Evolutionary conservation across 1,139 yeast species (phyloP).

Genomic region (Suzukiozyma palmioleophila): DNA sequence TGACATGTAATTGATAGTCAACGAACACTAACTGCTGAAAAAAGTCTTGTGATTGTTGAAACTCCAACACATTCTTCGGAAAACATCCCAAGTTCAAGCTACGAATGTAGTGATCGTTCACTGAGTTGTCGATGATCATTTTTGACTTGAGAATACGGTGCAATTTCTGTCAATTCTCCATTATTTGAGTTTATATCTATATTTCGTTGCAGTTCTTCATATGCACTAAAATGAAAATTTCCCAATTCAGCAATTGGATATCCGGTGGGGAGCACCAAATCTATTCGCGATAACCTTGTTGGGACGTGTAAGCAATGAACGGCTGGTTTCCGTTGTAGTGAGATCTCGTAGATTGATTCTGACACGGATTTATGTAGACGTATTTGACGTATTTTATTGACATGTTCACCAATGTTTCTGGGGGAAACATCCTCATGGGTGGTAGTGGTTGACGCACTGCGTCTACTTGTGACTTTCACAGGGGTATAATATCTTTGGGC

Average conservation of each 20-base stretch:
- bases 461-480: neutral
- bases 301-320: no score
- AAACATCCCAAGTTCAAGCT: conserved; percentile 37
- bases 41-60: conserved; percentile 32
- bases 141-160: neutral
- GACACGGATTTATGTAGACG: no score
- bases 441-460: no score
- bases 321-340: no score
- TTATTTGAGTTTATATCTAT: no score
- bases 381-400: no score
- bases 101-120: conserved; percentile 19
- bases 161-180: no score
- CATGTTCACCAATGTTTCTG: no score
- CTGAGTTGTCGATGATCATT: conserved; percentile 22
- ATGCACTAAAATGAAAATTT: neutral
- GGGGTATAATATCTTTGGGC: neutral
- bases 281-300: no score
- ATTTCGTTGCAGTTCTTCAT: neutral
- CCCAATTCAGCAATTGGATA: neutral
- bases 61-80: conserved; percentile 31
- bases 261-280: no score
- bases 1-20: conserved; percentile 37
- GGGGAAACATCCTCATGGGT: no score
- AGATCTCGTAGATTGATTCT: no score
- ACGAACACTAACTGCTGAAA: conserved; percentile 35